phyloP scores from a whole-genome alignment of 768 basidiomycete species.

The Boletus rubescentipes region DNA sequence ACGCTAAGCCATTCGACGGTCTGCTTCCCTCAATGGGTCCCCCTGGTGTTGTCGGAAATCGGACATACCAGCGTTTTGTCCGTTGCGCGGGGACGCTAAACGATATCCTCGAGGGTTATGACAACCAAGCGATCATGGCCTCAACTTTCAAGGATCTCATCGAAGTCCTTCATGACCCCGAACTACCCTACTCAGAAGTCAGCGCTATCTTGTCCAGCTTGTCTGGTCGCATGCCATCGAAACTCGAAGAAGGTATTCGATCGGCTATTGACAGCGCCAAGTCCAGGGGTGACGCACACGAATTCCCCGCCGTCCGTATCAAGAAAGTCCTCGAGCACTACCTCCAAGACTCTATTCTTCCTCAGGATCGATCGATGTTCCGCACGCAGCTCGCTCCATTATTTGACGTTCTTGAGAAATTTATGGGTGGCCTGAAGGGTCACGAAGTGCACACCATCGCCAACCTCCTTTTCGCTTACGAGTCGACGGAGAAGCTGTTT shows the following conservation, averaged over 20 bases:
- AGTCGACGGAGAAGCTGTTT: conserved; percentile 87
- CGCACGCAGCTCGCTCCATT: conserved; percentile 68
- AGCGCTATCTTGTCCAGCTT: conserved; percentile 81
- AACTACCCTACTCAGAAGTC: conserved; percentile 87
- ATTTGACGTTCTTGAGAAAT: conserved; percentile 75
- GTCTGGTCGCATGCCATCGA: conserved; percentile 89
- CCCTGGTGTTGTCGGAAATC: conserved; percentile 83
- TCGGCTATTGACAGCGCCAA: conserved; percentile 74
- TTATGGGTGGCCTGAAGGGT: conserved; percentile 77
- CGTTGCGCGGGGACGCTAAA: conserved; percentile 73
- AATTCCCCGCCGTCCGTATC: conserved; percentile 89
- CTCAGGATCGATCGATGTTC: conserved; percentile 81
- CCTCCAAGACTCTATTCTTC: conserved; percentile 73
- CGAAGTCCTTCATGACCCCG: conserved; percentile 75
- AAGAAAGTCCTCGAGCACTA: conserved; percentile 86
- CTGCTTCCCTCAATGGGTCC: conserved; percentile 85
- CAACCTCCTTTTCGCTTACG: conserved; percentile 73
- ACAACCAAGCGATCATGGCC: conserved; percentile 91
- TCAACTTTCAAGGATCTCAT: conserved; percentile 85
- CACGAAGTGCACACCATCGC: conserved; percentile 84
- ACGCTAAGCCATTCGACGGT: conserved; percentile 97
- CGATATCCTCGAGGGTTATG: conserved; percentile 95
- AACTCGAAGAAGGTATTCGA: conserved; percentile 86
- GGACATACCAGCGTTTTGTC: conserved; percentile 82
- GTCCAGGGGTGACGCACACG: conserved; percentile 66